phyloP scores from a whole-genome alignment of 768 basidiomycete species.

The Rubroboletus satanas region DNA sequence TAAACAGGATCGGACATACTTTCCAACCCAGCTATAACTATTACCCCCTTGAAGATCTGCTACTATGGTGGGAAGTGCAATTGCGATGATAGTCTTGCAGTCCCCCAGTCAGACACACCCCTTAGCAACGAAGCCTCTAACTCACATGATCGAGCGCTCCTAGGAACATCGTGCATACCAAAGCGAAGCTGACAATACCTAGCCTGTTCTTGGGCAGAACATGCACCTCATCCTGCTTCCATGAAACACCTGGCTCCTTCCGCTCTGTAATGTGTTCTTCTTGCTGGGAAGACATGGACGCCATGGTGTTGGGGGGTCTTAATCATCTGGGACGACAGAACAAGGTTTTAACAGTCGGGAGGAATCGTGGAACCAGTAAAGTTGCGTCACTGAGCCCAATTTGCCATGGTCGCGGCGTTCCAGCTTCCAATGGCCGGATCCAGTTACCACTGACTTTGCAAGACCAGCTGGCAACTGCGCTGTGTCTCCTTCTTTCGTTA shows the following conservation, averaged over 20 bases:
- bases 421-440: background rate
- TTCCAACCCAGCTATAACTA: constrained; percentile 70
- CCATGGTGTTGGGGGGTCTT: background rate
- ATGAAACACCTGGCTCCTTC: constrained; percentile 41
- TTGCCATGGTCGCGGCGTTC: background rate
- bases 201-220: constrained; percentile 37
- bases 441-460: background rate
- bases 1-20: constrained; percentile 32
- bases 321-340: background rate
- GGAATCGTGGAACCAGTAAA: background rate
- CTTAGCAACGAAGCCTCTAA: background rate
- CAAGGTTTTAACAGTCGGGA: background rate
- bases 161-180: constrained; percentile 25
- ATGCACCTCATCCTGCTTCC: constrained; percentile 51
- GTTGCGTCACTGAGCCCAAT: background rate
- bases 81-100: constrained; percentile 57
- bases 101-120: background rate
- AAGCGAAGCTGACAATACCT: constrained; percentile 21
- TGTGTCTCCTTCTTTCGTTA: background rate
- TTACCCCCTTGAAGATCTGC: constrained; percentile 55
- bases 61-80: constrained; percentile 69
- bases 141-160: constrained; percentile 57
- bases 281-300: background rate
- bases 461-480: background rate
- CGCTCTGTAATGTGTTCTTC: background rate